A percentile compares a stretch with the other conserved stretches of the same genome.
Conservation (phyloP, 345 rosid genomes). For the Iberis pinnata region DNA sequence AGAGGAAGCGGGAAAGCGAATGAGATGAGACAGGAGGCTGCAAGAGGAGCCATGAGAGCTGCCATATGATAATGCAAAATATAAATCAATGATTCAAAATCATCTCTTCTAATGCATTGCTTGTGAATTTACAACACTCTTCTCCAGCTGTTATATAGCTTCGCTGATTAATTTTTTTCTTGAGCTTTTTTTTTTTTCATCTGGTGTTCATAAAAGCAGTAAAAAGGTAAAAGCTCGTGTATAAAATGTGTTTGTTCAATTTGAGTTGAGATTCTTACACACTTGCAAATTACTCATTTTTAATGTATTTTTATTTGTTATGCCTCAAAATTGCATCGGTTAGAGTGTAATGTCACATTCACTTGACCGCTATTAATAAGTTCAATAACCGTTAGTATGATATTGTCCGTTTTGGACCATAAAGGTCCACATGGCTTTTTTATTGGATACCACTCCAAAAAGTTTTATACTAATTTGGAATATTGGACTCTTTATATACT, state of each 20-base stretch:
- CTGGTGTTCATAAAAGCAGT: too few relatives aligned
- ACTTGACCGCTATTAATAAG: too few relatives aligned
- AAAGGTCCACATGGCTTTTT: too few relatives aligned
- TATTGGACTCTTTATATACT: too few relatives aligned
- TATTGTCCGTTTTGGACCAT: too few relatives aligned
- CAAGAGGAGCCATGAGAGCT: conserved; percentile 60
- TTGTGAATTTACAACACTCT: conserved; percentile 13
- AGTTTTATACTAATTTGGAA: too few relatives aligned
- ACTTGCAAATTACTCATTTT: background rate
- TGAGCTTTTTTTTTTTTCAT: conserved; percentile 1
- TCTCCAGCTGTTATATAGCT: background rate
- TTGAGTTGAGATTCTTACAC: background rate
- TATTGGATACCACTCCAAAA: too few relatives aligned
- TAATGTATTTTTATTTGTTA: background rate
- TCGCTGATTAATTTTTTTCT: background rate
- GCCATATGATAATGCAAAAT: conserved; percentile 42
- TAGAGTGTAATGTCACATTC: too few relatives aligned
- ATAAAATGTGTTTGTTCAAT: conserved; percentile 6
- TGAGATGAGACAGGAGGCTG: conserved; percentile 49
- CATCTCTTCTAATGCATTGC: conserved; percentile 12
- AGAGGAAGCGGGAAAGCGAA: conserved; percentile 71
- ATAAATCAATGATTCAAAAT: background rate
- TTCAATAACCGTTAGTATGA: too few relatives aligned
- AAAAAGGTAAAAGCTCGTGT: conserved; percentile 16
- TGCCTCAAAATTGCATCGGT: background rate